Evolutionary conservation across 495 filamentous ascomycete genomes (phyloP).

Genomic region (Penicillium arizonense): DNA sequence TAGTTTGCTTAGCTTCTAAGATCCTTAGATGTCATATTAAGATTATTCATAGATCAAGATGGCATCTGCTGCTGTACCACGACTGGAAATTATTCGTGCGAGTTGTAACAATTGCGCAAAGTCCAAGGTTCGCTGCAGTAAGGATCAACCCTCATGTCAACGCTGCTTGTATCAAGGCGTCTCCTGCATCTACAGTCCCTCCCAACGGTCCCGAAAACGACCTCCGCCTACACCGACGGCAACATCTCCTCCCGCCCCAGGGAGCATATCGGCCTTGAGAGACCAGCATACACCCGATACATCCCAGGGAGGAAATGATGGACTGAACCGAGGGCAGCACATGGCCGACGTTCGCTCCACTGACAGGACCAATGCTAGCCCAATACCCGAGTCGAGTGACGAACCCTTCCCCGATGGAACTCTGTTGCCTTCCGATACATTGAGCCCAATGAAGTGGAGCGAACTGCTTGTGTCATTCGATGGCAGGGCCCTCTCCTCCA

Average conservation of each 20-base stretch:
- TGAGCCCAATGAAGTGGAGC: constrained; percentile 7
- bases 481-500: not conserved
- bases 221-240: constrained; percentile 2
- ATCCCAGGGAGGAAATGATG: not conserved
- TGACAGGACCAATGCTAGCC: not conserved
- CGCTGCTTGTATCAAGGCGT: constrained; percentile 7
- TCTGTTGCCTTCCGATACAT: not conserved
- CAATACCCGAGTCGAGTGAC: constrained; percentile 1
- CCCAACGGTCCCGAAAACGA: constrained; percentile 8
- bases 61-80: not conserved
- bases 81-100: constrained; percentile 7
- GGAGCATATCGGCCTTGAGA: not conserved
- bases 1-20: not conserved
- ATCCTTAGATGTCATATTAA: not conserved
- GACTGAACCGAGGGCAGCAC: not conserved
- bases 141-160: constrained; percentile 9
- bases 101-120: constrained; percentile 6
- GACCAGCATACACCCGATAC: not conserved
- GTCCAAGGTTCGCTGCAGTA: constrained; percentile 6
- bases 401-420: constrained; percentile 1
- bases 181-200: constrained; percentile 7
- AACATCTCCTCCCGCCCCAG: not conserved
- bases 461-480: not conserved
- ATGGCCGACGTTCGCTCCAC: not conserved
- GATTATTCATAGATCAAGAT: not conserved